phyloP scores from a whole-genome alignment of 345 rosid genomes.

The Ceriops zippeliana region DNA sequence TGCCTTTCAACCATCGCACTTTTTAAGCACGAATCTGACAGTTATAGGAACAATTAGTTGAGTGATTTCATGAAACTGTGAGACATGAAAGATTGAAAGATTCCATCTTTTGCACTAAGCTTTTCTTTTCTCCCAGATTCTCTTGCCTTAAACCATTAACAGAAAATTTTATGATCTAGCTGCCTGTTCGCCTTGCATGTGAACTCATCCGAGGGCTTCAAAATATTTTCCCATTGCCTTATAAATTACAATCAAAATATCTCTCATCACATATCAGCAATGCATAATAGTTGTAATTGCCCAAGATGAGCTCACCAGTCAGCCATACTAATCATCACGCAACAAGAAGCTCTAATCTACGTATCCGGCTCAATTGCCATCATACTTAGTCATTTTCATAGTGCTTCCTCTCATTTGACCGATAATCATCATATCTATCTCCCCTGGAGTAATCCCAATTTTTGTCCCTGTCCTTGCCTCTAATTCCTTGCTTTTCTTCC shows the following conservation, averaged over 20 bases:
- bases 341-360: background rate
- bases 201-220: background rate
- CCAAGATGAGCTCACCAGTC: conserved; percentile 15
- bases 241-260: background rate
- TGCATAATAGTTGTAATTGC: background rate
- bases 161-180: background rate
- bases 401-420: conserved; percentile 32
- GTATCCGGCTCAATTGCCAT: too few relatives aligned
- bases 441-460: conserved; percentile 26
- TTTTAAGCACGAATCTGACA: background rate
- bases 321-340: background rate
- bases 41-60: background rate
- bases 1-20: background rate
- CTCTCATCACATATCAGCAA: background rate
- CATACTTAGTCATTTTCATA: too few relatives aligned
- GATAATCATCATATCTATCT: conserved; percentile 29
- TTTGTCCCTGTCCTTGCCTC: conserved; percentile 23
- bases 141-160: too few relatives aligned
- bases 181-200: too few relatives aligned
- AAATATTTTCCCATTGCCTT: background rate
- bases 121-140: background rate
- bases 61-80: too few relatives aligned
- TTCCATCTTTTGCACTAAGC: background rate
- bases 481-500: conserved; percentile 31
- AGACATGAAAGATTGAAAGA: background rate